Percentiles rank a stretch among this genome's conserved stretches.
phyloP scores from a whole-genome alignment of 768 basidiomycete genomes.

The Sarcodon aspratus region DNA sequence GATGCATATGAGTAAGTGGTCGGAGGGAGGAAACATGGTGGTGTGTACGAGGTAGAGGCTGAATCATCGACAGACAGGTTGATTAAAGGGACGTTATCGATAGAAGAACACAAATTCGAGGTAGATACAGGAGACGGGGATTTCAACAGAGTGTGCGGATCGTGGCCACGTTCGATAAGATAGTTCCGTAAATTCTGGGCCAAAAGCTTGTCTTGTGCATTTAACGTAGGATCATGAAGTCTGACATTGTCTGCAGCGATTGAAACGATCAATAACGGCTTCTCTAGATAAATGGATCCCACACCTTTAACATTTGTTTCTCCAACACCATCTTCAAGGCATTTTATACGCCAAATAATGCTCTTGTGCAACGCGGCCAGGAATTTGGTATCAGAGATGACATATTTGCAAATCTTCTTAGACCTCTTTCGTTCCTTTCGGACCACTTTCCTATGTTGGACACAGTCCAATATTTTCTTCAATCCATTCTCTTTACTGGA shows the following conservation, averaged over 20 bases:
- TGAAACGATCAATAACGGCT: neutral
- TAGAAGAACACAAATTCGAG: neutral
- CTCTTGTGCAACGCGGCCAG: conserved; percentile 24
- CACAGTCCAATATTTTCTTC: neutral
- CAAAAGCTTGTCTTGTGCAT: conserved; percentile 20
- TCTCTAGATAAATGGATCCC: neutral
- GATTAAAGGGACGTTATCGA: neutral
- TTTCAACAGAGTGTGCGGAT: conserved; percentile 6
- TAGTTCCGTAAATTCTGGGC: conserved; percentile 20
- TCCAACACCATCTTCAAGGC: too few relatives aligned
- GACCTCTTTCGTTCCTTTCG: conserved; percentile 9
- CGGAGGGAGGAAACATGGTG: neutral
- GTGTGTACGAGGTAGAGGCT: neutral
- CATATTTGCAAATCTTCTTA: conserved; percentile 6
- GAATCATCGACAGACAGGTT: neutral
- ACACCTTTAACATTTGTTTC: conserved; percentile 2
- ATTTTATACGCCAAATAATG: conserved; percentile 15
- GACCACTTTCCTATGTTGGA: conserved; percentile 1
- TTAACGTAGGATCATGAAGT: neutral
- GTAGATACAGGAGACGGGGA: neutral
- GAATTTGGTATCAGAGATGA: conserved; percentile 23
- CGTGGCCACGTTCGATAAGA: conserved; percentile 20
- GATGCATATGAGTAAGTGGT: conserved; percentile 1
- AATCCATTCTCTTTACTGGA: neutral
- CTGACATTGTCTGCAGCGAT: neutral